phyloP scores from a whole-genome alignment of 495 filamentous ascomycete genomes.

The Penicillium manginii region DNA sequence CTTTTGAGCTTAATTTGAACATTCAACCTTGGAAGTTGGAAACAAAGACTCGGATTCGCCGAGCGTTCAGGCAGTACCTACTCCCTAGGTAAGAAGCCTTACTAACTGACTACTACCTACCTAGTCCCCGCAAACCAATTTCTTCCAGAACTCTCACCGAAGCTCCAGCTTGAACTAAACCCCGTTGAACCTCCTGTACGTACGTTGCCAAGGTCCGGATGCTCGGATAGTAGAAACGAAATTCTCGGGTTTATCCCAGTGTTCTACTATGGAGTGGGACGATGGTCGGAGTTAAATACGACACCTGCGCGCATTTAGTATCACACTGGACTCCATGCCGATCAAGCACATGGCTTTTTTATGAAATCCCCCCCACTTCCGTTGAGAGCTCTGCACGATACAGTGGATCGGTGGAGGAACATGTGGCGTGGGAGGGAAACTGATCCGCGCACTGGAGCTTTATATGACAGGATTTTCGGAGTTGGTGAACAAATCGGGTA shows the following conservation, averaged over 20 bases:
- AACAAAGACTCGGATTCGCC: too few species aligned
- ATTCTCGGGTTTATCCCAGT: background rate
- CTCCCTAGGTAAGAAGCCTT: too few species aligned
- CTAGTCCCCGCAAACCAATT: too few species aligned
- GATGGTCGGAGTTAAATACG: background rate
- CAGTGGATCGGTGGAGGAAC: background rate
- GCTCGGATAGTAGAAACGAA: background rate
- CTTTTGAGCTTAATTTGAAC: too few species aligned
- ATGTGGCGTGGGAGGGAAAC: background rate
- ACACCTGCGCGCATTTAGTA: background rate
- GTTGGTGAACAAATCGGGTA: background rate
- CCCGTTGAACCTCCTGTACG: too few species aligned
- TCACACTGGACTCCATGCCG: background rate
- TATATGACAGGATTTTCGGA: background rate
- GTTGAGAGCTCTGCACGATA: background rate
- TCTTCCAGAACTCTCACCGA: too few species aligned
- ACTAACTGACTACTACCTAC: too few species aligned
- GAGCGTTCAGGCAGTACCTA: too few species aligned
- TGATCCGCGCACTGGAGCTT: background rate
- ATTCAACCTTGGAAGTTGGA: too few species aligned
- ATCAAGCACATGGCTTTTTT: background rate
- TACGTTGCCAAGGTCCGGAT: background rate
- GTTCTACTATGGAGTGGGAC: background rate
- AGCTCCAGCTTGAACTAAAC: too few species aligned
- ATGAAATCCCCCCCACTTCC: background rate